Base-by-base conservation (phyloP, 176 grass and related monocot species). In the Oryza rufipogon region DNA sequence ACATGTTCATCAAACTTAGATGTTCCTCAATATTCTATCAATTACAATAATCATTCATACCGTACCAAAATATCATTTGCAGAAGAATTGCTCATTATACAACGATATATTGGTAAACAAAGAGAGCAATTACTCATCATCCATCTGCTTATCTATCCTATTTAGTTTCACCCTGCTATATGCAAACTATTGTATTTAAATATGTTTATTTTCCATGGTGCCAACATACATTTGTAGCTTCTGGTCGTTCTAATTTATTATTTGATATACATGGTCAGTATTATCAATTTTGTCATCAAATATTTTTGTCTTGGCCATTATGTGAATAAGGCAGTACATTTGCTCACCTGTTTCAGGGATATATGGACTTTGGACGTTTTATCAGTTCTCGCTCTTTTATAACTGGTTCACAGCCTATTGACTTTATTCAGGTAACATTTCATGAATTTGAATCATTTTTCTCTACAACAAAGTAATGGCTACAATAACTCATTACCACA, bases 321-420 rank as follows among this genome's bases (percentile, higher is more conserved):
- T 73, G 33, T 83, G 15, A 20, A 80, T 76, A 79, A 70, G 67
- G 34, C 22, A 11, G 36, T 81, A 56, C 16, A 34, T 82, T 19
- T 72, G 12, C 66, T 66, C 15, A 39, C 74, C 58, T 48, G 5
- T 74, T 87, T 76, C 77, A 98, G 96, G 96, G 95, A 30, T 98
- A 81, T 74, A 70, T 92, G 75, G 87, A 95, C 76, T 98, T 98
- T 92, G 92, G 92, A n/a, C 91, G 81, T 77, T 98, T 91, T 90
- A 85, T 76, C 66, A 90, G 73, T 71, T 80, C 77, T 70, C 82
- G 3, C 69, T 85, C 85, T 51, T 98, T 98, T 83, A 17, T 85
- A 85, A 46, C 89, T 87, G 89, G 91, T 90, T 88, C 87, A 48
- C 61, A 76, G 70, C 76, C 80, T 75, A 60, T 88, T 71, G 91